Conservation (phyloP, 805 yeast species). For the Myxozyma sirexii region DNA sequence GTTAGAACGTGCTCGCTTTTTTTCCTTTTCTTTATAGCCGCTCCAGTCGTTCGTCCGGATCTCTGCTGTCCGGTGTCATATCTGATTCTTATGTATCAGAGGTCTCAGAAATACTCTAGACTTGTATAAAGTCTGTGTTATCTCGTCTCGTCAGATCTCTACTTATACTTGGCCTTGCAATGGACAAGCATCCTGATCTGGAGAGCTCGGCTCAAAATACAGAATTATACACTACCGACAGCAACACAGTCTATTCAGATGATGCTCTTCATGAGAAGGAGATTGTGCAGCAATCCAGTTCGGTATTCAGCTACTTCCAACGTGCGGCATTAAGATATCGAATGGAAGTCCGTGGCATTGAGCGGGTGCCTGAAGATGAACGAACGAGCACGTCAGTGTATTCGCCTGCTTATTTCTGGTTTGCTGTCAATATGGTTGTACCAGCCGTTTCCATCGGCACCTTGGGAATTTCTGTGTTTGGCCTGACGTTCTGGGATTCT, state of each 20-base stretch:
- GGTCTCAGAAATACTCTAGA: too few relatives aligned
- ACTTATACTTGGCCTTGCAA: too few relatives aligned
- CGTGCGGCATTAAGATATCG: neutral
- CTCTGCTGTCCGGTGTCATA: too few relatives aligned
- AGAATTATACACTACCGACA: neutral
- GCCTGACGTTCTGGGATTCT: constrained; percentile 72
- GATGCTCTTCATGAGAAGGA: constrained; percentile 1
- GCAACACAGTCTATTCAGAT: neutral
- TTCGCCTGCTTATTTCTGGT: constrained; percentile 67
- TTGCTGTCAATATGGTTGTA: constrained; percentile 84
- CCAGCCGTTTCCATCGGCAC: constrained; percentile 81
- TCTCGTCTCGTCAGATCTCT: too few relatives aligned
- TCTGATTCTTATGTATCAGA: too few relatives aligned
- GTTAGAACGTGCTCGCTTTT: too few relatives aligned
- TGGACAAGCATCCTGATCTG: neutral
- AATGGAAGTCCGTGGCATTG: constrained; percentile 73
- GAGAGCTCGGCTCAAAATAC: neutral
- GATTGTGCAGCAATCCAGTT: neutral
- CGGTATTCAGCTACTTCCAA: constrained; percentile 1
- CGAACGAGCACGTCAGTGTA: constrained; percentile 62
- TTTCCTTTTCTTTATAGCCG: too few relatives aligned
- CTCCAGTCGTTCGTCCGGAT: too few relatives aligned
- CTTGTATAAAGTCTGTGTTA: too few relatives aligned
- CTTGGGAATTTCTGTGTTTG: constrained; percentile 64
- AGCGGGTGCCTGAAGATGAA: constrained; percentile 76